A percentile compares a stretch with the other conserved stretches of the same genome.
These are phyloP conservation scores for Calonectria crousiana DNA, from an alignment of 2,329 filamentous ascomycete genomes.

Conservation along the genomic window DNA sequence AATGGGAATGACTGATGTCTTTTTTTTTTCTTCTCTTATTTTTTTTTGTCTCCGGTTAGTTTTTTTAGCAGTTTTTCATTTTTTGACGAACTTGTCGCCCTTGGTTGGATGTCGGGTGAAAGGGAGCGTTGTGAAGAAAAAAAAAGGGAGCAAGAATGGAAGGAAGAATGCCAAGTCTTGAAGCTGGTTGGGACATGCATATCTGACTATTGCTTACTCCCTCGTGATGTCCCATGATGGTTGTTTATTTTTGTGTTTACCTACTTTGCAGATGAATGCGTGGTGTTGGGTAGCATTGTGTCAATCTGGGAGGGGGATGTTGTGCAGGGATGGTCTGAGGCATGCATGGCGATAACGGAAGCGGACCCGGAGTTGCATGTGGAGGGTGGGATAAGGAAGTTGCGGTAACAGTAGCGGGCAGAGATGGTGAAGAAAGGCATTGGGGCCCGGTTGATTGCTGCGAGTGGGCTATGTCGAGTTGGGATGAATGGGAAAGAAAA, in stretches of 20 bases:
- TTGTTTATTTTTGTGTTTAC: neutral
- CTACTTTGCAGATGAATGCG: neutral
- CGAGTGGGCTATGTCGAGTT: slow-evolving; percentile 7
- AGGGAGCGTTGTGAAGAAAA: neutral
- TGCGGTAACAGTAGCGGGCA: slow-evolving; percentile 18
- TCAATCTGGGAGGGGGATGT: slow-evolving; percentile 10
- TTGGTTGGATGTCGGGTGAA: neutral
- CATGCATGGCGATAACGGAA: slow-evolving; percentile 25
- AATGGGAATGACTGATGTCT: neutral
- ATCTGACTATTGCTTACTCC: neutral
- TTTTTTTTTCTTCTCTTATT: neutral
- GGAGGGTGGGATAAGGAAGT: slow-evolving; percentile 28
- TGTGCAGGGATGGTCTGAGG: slow-evolving; percentile 24
- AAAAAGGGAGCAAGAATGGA: neutral
- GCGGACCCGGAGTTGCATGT: slow-evolving; percentile 16
- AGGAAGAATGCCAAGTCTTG: neutral
- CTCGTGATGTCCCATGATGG: neutral
- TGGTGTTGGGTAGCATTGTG: neutral
- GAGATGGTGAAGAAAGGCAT: slow-evolving; percentile 9
- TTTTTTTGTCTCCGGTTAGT: neutral
- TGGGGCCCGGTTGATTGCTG: slow-evolving; percentile 5
- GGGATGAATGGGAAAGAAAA: slow-evolving; percentile 1
- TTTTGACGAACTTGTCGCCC: neutral
- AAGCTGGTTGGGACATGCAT: neutral
- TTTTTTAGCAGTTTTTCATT: neutral